Evolutionary conservation across 176 grass and related monocot species (phyloP).

Genomic region (Triticum dicoccoides): DNA sequence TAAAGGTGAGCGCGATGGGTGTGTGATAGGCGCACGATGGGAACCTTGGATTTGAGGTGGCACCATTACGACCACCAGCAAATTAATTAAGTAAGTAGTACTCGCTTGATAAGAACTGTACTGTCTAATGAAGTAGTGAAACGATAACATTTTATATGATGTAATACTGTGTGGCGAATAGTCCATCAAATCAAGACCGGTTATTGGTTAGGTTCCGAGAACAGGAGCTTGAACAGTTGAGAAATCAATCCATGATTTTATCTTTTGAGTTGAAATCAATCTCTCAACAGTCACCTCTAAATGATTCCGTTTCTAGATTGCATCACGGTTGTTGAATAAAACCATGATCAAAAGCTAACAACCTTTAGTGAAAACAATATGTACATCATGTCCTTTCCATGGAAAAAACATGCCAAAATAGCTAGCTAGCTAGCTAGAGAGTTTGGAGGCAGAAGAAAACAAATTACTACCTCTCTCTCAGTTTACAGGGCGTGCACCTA

Average conservation of each 20-base stretch:
- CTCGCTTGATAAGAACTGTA: too few species aligned
- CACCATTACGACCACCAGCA: not conserved
- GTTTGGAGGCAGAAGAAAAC: not conserved
- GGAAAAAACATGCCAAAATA: not conserved
- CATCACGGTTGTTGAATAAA: conserved; percentile 1
- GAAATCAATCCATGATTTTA: not conserved
- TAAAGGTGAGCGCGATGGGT: conserved; percentile 4
- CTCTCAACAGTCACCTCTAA: not conserved
- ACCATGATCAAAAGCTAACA: not conserved
- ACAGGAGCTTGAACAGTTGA: not conserved
- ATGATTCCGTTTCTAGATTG: conserved; percentile 35
- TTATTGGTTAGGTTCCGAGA: conserved; percentile 11
- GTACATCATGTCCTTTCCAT: not conserved
- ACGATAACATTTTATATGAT: not conserved
- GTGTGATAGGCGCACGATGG: conserved; percentile 2
- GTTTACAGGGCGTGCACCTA: too few species aligned
- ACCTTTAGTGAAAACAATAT: not conserved
- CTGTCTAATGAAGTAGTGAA: too few species aligned
- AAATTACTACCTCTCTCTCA: too few species aligned
- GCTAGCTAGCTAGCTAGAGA: not conserved
- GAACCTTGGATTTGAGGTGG: conserved; percentile 29
- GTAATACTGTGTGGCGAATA: not conserved
- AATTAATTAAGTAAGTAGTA: not conserved
- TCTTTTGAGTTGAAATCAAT: not conserved
- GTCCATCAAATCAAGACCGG: not conserved